Percentiles rank a stretch among this genome's conserved stretches.
phyloP scores from a whole-genome alignment of 495 filamentous ascomycete genomes.

The Bacidia rubella region DNA sequence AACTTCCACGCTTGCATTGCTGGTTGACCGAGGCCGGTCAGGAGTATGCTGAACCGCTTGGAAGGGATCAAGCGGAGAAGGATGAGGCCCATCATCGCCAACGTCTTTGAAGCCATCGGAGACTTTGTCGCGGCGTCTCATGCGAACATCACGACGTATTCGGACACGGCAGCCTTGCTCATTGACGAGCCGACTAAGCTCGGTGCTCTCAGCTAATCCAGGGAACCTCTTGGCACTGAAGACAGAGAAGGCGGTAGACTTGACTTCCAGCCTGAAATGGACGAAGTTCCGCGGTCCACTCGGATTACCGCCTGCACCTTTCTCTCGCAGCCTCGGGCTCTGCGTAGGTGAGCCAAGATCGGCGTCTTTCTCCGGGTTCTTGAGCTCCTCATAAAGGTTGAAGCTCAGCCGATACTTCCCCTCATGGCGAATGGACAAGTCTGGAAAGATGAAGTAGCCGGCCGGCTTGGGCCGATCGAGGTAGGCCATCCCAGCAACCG shows the following conservation, averaged over 20 bases:
- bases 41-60: conserved; percentile 44
- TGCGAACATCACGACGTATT: conserved; percentile 91
- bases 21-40: conserved; percentile 60
- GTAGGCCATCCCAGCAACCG: conserved; percentile 93
- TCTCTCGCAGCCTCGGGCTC: conserved; percentile 18
- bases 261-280: conserved; percentile 76
- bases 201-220: conserved; percentile 80
- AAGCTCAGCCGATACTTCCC: conserved; percentile 81
- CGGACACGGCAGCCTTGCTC: conserved; percentile 96
- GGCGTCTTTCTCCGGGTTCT: conserved; percentile 51
- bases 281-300: conserved; percentile 30
- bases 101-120: conserved; percentile 48
- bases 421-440: conserved; percentile 92
- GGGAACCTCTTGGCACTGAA: conserved; percentile 99
- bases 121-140: conserved; percentile 71
- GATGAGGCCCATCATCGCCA: conserved; percentile 47
- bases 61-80: conserved; percentile 36
- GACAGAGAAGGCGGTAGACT: conserved; percentile 74
- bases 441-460: conserved; percentile 96
- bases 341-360: conserved; percentile 35
- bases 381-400: conserved; percentile 85
- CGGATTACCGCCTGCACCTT: conserved; percentile 20
- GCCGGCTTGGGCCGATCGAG: conserved; percentile 81
- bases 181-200: conserved; percentile 76
- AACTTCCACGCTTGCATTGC: conserved; percentile 44